Evolutionary conservation across 441 rosid genomes (phyloP).

Genomic region (Theobroma grandiflorum): DNA sequence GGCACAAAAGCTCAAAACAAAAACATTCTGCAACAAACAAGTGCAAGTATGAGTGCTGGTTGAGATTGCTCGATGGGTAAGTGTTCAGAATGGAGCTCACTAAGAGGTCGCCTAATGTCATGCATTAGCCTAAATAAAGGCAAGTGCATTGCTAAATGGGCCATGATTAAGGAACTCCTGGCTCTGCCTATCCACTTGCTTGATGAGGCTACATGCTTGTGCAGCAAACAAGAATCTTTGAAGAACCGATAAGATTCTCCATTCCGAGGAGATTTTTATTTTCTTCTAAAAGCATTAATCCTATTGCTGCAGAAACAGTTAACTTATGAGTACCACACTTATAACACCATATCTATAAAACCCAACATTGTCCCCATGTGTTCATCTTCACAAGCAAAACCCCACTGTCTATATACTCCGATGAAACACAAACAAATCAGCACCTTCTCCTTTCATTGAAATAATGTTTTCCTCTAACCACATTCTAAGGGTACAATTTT

Average conservation of each 20-base stretch:
- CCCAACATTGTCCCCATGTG: not conserved
- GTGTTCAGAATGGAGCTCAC: not conserved
- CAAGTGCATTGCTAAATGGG: not conserved
- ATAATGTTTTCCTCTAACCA: not conserved
- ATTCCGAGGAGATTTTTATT: not conserved
- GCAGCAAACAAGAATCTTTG: not conserved
- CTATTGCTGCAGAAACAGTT: not conserved
- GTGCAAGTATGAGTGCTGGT: not conserved
- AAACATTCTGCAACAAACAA: not conserved
- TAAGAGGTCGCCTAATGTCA: constrained; percentile 13
- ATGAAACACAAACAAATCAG: not conserved
- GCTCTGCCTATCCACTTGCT: not conserved
- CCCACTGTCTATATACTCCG: not conserved
- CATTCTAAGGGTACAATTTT: constrained; percentile 6
- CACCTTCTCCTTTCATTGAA: not conserved
- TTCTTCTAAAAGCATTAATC: not conserved
- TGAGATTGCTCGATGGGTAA: constrained; percentile 14
- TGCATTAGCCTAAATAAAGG: constrained; percentile 9
- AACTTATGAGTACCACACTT: not conserved
- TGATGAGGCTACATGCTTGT: not conserved
- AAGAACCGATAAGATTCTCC: not conserved
- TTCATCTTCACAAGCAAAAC: not conserved
- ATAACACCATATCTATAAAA: not conserved
- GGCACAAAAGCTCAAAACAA: constrained; percentile 4
- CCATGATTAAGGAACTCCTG: not conserved